Base-by-base conservation (phyloP, 192 early-diverging fungal species). In the Backusella circina region DNA sequence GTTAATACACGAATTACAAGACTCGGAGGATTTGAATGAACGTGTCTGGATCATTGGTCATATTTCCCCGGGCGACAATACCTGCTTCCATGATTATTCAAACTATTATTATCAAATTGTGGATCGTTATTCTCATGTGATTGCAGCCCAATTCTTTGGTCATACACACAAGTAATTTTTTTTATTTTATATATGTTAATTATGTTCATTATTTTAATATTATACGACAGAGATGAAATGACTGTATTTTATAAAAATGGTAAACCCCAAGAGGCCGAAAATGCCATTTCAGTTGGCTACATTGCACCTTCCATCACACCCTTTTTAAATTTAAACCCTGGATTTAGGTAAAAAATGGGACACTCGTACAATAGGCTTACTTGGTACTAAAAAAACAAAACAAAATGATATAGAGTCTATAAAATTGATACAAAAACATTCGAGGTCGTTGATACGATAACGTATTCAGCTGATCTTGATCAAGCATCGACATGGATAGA, bases 21-120 rank as follows among this genome's bases (percentile, higher is more conserved):
- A 79, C 44, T 80, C 88, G 23, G 88, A 90, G 71, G 83, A 84
- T 81, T 65, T 73, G n/a, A 79, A 79, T 31, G 83, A 87, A 75
- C 80, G 81, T 64, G 88, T 84, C n/a, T 90, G 86, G 86, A 88
- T 90, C 13, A 84, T 87, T 75, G 83, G 86, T 26, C 88, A 89
- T 77, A 83, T 87, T 39, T 73, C 77, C 7, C 88, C 88, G 30
- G 85, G 84, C 5, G 77, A 82, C 35, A 79, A 67, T 13, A 84
- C 84, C 16, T 87, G 86, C 16, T 64, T 86, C 35, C 83, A 87
- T 75, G 85, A 86, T 67, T 87, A 84, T 71, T 83, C 82, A 36
- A 85, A 85, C 10, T 77, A 84, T 7, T 89, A 86, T 69, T 81
- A 87, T 78, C 88, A 87, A 66, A 84, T 87, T 33, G 78, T 89